These are phyloP conservation scores for Serendipita sp. DNA, from an alignment of 768 basidiomycete genomes.

Conservation along the genomic window DNA sequence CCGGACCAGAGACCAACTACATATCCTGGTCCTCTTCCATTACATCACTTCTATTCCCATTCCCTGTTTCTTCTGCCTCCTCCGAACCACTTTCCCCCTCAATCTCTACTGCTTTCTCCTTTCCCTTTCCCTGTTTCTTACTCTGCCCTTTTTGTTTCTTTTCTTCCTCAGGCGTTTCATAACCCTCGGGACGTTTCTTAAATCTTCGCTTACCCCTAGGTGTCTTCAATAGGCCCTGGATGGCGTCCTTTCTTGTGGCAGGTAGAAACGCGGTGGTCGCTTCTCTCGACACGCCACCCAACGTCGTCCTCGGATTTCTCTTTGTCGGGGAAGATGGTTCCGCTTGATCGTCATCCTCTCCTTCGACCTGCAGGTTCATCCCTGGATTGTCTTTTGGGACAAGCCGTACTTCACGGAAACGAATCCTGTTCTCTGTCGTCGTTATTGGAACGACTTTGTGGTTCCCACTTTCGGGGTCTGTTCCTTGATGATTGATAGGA, in stretches of 20 bases:
- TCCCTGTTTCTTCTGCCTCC: background rate
- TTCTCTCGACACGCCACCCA: background rate
- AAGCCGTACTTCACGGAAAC: slow-evolving; percentile 57
- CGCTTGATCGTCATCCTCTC: slow-evolving; percentile 20
- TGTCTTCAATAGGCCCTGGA: background rate
- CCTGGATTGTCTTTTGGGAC: slow-evolving; percentile 22
- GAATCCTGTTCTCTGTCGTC: slow-evolving; percentile 51
- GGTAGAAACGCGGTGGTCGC: slow-evolving; percentile 8
- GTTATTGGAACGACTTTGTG: slow-evolving; percentile 36
- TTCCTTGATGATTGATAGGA: slow-evolving; percentile 22
- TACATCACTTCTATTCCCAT: background rate
- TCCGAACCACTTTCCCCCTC: slow-evolving; percentile 4
- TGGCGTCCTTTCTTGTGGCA: background rate
- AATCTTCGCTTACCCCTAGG: slow-evolving; percentile 19
- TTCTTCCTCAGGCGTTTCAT: slow-evolving; percentile 16
- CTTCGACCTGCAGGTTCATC: slow-evolving; percentile 16
- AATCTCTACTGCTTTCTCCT: slow-evolving; percentile 1
- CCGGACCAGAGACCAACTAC: background rate
- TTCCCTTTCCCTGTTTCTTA: background rate
- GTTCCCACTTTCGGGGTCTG: slow-evolving; percentile 19
- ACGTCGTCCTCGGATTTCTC: slow-evolving; percentile 16
- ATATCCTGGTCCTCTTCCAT: background rate
- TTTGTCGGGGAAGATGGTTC: slow-evolving; percentile 31
- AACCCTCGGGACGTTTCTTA: slow-evolving; percentile 12
- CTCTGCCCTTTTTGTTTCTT: slow-evolving; percentile 5